phyloP scores from a whole-genome alignment of 2,329 filamentous ascomycete genomes.

The Penicillium aurantiogriseum region DNA sequence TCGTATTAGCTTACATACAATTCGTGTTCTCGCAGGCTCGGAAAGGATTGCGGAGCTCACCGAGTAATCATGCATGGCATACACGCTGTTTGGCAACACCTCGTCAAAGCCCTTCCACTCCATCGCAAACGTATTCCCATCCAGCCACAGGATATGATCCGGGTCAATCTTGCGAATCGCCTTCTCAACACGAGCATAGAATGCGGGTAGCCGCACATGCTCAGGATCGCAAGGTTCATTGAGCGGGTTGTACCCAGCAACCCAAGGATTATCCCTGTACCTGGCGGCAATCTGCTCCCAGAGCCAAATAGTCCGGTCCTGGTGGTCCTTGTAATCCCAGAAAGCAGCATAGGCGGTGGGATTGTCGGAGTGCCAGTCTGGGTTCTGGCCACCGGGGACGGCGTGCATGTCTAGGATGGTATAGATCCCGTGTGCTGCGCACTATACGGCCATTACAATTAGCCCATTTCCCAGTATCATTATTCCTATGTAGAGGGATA shows the following conservation, averaged over 20 bases:
- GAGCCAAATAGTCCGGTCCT: constrained; percentile 51
- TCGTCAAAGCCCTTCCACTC: constrained; percentile 48
- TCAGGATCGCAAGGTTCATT: constrained; percentile 53
- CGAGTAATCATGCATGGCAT: constrained; percentile 47
- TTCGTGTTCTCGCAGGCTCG: not conserved
- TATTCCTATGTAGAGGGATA: too few relatives aligned
- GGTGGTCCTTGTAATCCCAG: constrained; percentile 53
- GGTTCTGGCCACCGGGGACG: constrained; percentile 51
- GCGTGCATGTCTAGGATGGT: constrained; percentile 54
- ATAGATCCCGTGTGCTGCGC: constrained; percentile 50
- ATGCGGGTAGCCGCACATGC: constrained; percentile 47
- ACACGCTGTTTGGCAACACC: constrained; percentile 47
- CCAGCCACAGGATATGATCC: constrained; percentile 48
- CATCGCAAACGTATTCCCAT: constrained; percentile 48
- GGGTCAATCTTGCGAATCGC: constrained; percentile 49
- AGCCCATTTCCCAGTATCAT: not conserved
- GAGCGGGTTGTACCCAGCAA: constrained; percentile 55
- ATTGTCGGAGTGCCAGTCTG: constrained; percentile 54
- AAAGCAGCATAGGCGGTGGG: constrained; percentile 47
- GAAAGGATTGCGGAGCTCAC: constrained; percentile 16
- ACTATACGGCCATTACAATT: constrained; percentile 22
- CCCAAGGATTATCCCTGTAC: constrained; percentile 48
- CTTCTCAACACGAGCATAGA: constrained; percentile 49
- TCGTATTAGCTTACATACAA: not conserved
- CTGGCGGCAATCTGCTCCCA: constrained; percentile 49